Evolutionary conservation across 805 yeast species (phyloP).

Genomic region (Yamadazyma takamatsuzukensis): DNA sequence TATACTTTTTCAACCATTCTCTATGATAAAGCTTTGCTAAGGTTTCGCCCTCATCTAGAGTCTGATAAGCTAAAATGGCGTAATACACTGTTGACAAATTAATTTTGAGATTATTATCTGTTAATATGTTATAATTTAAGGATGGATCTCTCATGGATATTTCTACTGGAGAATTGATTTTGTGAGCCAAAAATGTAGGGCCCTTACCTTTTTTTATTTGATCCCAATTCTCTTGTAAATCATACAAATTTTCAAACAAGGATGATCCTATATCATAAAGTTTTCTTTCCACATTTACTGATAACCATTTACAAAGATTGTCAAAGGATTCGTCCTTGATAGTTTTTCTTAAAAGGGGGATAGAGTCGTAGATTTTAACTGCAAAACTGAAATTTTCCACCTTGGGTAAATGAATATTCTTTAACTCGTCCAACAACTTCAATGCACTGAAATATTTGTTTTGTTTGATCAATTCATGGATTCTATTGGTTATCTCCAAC

Average conservation of each 20-base stretch:
- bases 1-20: conserved; percentile 70
- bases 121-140: conserved; percentile 46
- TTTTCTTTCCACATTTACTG: conserved; percentile 58
- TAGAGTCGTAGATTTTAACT: conserved; percentile 64
- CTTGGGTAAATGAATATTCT: conserved; percentile 63
- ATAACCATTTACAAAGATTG: conserved; percentile 61
- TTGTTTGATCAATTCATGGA: conserved; percentile 72
- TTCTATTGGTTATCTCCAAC: conserved; percentile 79
- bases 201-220: conserved; percentile 38
- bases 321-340: conserved; percentile 73
- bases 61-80: conserved; percentile 74
- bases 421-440: conserved; percentile 73
- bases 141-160: conserved; percentile 62
- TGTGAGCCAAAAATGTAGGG: conserved; percentile 45
- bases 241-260: conserved; percentile 50
- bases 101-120: conserved; percentile 36
- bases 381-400: conserved; percentile 75
- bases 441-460: conserved; percentile 82
- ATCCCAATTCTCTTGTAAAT: conserved; percentile 61
- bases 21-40: conserved; percentile 62
- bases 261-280: conserved; percentile 55
- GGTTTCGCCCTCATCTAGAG: conserved; percentile 61
- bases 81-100: conserved; percentile 77
- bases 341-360: conserved; percentile 70
- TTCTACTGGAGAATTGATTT: conserved; percentile 86